Base-by-base conservation (phyloP, 2,329 filamentous ascomycete genomes). In the Alternaria triticimaculans region DNA sequence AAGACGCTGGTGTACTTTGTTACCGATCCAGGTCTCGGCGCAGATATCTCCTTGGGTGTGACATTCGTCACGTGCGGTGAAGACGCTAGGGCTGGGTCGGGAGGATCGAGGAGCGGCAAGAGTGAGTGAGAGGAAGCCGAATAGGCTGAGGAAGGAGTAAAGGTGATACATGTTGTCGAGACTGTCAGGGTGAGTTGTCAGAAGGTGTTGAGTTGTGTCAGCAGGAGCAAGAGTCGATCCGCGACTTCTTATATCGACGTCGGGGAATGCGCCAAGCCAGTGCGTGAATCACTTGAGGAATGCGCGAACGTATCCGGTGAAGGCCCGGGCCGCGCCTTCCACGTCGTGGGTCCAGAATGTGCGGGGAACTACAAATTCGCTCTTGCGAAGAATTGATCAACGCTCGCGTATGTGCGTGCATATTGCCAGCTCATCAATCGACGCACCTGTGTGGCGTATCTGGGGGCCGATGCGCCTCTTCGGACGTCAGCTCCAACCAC, bases 11-110 rank as follows among this genome's bases (percentile, higher is more conserved):
- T 30, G 51, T 18, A 53, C 37, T 6, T 14, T 57, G 23, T 50
- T 37, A 6, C 59, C 59, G 2, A 61, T 57, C 43, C 56, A 57
- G 33, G 51, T 26, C 8, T 61, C 53, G 23, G 59, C 59, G 7
- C 59, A 61, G 15, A 61, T 43, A 25, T 50, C 43, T 18, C 25
- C 11, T 12, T 51, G 46, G 1, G 45, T 18, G 9, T 57, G 28
- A 14, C 53, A 57, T 14, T 61, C 20, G 12, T 57, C 53, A 26
- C 20, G 18, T 15, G 20, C n/a, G 26, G 33, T 14, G n/a, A 58
- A 44, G 33, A 45, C 15, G 25, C 23, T 53, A 20, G 33, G 18
- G 4, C 9, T 8, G 15, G 26, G 1, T 11, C 3, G 28, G 5
- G 56, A 33, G n/a, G 50, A 58, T 51, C 33, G 46, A 11, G 46